Evolutionary conservation across 805 yeast genomes (phyloP).

Genomic region (Starmerella lactis-condensi): DNA sequence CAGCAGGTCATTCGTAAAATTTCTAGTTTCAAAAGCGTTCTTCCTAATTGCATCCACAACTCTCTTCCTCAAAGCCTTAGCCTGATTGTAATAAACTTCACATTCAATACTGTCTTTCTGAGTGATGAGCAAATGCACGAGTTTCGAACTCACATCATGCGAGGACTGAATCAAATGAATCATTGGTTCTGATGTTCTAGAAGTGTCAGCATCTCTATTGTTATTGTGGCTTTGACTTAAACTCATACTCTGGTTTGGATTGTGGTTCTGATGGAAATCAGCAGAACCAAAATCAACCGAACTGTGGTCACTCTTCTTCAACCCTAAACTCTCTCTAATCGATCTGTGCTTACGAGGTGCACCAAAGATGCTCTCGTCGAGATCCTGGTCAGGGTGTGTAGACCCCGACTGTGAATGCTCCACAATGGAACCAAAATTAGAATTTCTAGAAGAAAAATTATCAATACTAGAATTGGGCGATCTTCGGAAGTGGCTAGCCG

Average conservation of each 20-base stretch:
- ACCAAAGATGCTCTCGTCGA: conserved; percentile 9
- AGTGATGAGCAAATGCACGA: conserved; percentile 39
- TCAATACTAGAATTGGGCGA: neutral
- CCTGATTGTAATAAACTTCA: conserved; percentile 38
- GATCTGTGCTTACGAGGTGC: neutral
- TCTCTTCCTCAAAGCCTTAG: conserved; percentile 59
- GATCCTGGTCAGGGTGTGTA: conserved; percentile 11
- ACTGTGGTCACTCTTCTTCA: neutral
- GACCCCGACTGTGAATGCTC: conserved; percentile 3
- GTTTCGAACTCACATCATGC: conserved; percentile 50
- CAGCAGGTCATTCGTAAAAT: conserved; percentile 68
- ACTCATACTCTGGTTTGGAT: conserved; percentile 2
- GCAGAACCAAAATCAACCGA: neutral
- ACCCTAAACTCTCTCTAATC: neutral
- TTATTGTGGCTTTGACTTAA: conserved; percentile 5
- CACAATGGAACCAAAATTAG: too few relatives aligned
- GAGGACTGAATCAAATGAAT: conserved; percentile 30
- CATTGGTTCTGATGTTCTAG: conserved; percentile 14
- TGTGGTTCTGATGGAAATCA: neutral
- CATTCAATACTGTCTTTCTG: conserved; percentile 44
- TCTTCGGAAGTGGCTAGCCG: neutral
- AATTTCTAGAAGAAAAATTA: neutral
- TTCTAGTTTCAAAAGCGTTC: conserved; percentile 51
- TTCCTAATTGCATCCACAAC: conserved; percentile 67
- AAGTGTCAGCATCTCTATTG: conserved; percentile 15